A percentile compares a stretch with the other conserved stretches of the same genome.
Evolutionary conservation across 345 rosid species (phyloP).

Genomic region (Pelargonium nanum): DNA sequence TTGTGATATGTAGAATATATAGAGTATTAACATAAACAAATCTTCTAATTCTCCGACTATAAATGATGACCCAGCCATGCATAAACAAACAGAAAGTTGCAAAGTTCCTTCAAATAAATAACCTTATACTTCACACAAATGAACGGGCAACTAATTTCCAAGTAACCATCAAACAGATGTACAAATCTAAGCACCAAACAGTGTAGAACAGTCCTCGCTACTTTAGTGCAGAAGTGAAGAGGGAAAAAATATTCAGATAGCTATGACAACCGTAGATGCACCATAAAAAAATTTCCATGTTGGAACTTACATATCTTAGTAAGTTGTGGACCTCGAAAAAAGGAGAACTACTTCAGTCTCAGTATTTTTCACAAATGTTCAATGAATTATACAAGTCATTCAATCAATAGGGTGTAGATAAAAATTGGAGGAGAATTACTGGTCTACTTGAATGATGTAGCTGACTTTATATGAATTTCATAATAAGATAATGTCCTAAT

Average conservation of each 20-base stretch:
- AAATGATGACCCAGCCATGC: background rate
- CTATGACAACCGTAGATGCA: no score
- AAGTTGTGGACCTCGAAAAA: background rate
- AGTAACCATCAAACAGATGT: background rate
- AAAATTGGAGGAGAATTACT: background rate
- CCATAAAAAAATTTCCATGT: no score
- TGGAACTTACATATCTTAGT: background rate
- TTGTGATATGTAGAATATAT: background rate
- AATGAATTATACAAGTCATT: no score
- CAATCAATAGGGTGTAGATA: no score
- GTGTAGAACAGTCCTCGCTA: background rate
- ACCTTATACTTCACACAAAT: background rate
- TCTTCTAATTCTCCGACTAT: background rate
- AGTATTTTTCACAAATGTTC: no score
- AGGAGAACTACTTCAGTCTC: background rate
- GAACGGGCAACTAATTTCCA: background rate
- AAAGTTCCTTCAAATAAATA: background rate
- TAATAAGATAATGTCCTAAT: background rate
- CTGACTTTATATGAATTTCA: background rate
- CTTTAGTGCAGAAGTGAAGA: background rate
- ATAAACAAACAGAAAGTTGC: background rate
- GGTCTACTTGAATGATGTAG: background rate
- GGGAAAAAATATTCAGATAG: no score
- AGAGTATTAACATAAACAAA: no score
- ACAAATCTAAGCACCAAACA: background rate